Percentiles rank a stretch among this genome's conserved stretches.
Evolutionary conservation across 352 stramenopile species (phyloP).

Genomic region (Pythium utonaiense): DNA sequence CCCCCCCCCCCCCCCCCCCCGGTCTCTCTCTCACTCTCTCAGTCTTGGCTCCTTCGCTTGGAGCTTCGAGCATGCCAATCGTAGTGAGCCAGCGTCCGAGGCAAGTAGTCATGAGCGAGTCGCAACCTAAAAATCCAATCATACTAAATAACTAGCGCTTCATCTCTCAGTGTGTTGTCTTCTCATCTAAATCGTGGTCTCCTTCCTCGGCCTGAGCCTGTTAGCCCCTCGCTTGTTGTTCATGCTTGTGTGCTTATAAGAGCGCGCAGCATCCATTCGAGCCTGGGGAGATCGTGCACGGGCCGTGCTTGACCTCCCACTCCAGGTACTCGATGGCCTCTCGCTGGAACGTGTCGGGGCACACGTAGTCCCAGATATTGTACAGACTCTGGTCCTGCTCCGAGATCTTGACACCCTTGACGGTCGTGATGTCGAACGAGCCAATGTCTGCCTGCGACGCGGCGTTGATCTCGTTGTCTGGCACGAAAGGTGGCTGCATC

Average conservation of each 20-base stretch:
- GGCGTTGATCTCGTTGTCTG: constrained; percentile 83
- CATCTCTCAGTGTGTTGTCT: too few species aligned
- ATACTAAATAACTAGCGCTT: neutral
- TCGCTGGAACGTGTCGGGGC: constrained; percentile 71
- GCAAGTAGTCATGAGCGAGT: too few species aligned
- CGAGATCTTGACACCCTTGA: constrained; percentile 71
- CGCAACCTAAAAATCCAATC: neutral
- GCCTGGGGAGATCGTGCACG: constrained; percentile 55
- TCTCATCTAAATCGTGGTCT: neutral
- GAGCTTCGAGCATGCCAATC: too few species aligned
- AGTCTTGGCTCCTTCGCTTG: too few species aligned
- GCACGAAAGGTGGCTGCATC: constrained; percentile 66
- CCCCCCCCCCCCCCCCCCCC: too few species aligned
- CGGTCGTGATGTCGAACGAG: constrained; percentile 65
- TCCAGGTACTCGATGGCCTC: constrained; percentile 82
- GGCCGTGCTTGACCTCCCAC: constrained; percentile 78
- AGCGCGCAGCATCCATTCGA: constrained; percentile 70
- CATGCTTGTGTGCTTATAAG: too few species aligned
- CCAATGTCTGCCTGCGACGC: constrained; percentile 79
- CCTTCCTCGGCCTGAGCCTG: too few species aligned
- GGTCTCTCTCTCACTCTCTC: too few species aligned
- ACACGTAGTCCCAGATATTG: constrained; percentile 69
- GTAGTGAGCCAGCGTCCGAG: too few species aligned
- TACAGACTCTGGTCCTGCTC: constrained; percentile 72
- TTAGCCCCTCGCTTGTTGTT: too few species aligned